Evolutionary conservation across 139 green algal genomes (phyloP).

Genomic region (Micractinium sp.): DNA sequence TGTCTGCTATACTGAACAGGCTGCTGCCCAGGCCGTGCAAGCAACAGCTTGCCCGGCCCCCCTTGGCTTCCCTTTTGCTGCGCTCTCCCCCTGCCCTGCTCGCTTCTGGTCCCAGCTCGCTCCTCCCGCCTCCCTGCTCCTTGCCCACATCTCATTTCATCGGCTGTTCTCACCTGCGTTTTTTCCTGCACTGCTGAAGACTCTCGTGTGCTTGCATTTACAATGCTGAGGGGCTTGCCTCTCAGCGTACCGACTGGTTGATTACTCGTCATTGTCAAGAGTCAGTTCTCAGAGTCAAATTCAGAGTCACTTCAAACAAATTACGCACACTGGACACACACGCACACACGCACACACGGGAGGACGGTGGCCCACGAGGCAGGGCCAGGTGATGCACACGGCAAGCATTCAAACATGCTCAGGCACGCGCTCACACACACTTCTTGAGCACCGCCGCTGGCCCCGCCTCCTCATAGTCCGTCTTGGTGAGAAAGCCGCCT

Average conservation of each 20-base stretch:
- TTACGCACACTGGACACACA: too few species aligned
- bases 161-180: neutral
- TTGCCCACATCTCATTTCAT: neutral
- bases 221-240: too few species aligned
- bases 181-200: neutral
- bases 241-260: too few species aligned
- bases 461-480: conserved; percentile 88
- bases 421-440: conserved; percentile 33
- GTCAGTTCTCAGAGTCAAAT: neutral
- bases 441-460: conserved; percentile 78
- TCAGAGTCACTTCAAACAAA: too few species aligned
- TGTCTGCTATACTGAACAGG: neutral
- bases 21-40: neutral
- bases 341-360: too few species aligned
- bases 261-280: too few species aligned
- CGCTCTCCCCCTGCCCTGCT: neutral
- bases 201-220: neutral
- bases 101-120: too few species aligned
- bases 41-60: neutral
- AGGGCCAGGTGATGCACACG: too few species aligned
- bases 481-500: conserved; percentile 79
- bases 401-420: too few species aligned
- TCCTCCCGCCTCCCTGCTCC: neutral
- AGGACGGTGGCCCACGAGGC: too few species aligned
- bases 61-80: neutral